These are phyloP conservation scores for Camelina sativa DNA, from an alignment of 345 rosid species.

Conservation along the genomic window DNA sequence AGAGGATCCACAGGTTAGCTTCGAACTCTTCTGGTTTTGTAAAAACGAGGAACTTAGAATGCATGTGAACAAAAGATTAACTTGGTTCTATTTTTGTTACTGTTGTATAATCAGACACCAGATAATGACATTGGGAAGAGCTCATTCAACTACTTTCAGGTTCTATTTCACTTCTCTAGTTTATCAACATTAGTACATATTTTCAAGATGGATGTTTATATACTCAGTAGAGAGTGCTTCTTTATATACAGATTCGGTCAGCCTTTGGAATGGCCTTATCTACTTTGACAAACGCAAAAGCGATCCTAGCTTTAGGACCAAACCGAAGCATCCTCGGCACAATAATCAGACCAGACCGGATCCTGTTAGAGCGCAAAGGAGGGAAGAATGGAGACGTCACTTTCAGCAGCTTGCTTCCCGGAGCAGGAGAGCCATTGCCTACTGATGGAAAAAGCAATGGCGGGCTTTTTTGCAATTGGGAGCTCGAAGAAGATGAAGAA, in stretches of 20 bases:
- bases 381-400: slow-evolving; percentile 70
- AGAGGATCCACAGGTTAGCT: slow-evolving; percentile 89
- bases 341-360: slow-evolving; percentile 81
- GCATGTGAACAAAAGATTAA: slow-evolving; percentile 15
- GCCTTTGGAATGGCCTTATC: slow-evolving; percentile 87
- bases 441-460: slow-evolving; percentile 41
- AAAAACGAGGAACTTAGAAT: background rate
- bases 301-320: slow-evolving; percentile 62
- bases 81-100: background rate
- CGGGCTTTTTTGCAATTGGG: slow-evolving; percentile 79
- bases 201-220: background rate
- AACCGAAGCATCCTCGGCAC: slow-evolving; percentile 89
- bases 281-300: slow-evolving; percentile 73
- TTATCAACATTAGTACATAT: background rate
- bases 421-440: slow-evolving; percentile 88
- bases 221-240: background rate
- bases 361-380: slow-evolving; percentile 76
- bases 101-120: slow-evolving; percentile 59
- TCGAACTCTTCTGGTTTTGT: slow-evolving; percentile 25
- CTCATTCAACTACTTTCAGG: slow-evolving; percentile 97
- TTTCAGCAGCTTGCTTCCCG: slow-evolving; percentile 74
- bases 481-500: slow-evolving; percentile 70
- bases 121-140: slow-evolving; percentile 91
- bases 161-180: slow-evolving; percentile 38
- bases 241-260: slow-evolving; percentile 69